A percentile compares a stretch with the other conserved stretches of the same genome.
Evolutionary conservation across 129 eudicot genomes (phyloP).

Genomic region (Escallonia rubra): DNA sequence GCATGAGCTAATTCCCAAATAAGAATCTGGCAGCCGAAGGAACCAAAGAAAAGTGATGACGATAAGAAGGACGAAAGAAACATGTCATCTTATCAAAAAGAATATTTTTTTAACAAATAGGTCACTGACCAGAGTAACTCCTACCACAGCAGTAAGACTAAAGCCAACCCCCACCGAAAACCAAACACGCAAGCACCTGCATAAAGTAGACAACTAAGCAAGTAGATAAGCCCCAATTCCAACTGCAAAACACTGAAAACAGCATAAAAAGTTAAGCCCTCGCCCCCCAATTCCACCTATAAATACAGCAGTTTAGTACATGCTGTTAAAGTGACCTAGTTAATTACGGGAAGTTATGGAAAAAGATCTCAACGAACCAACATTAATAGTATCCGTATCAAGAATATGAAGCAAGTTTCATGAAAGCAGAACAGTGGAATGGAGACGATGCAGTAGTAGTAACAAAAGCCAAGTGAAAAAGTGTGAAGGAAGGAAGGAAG

Average conservation of each 20-base stretch:
- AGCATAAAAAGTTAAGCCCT: no score
- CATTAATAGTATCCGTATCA: not conserved
- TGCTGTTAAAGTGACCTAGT: no score
- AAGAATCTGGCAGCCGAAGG: constrained; percentile 41
- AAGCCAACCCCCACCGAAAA: constrained; percentile 75
- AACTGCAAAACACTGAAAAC: not conserved
- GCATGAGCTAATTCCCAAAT: constrained; percentile 46
- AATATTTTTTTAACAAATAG: not conserved
- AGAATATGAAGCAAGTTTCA: not conserved
- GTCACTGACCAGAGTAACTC: constrained; percentile 53
- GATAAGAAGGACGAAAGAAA: not conserved
- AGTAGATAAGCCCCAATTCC: not conserved
- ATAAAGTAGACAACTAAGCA: constrained; percentile 1
- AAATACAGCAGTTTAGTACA: no score
- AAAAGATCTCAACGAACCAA: not conserved
- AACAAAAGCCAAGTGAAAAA: no score
- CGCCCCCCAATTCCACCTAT: no score
- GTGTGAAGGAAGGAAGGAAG: not conserved
- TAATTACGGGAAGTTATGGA: no score
- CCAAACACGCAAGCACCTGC: constrained; percentile 69
- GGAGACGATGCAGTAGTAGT: no score
- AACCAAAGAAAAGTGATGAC: constrained; percentile 3
- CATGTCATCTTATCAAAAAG: not conserved
- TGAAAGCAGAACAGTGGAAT: not conserved
- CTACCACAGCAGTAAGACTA: constrained; percentile 54